Percentiles rank a stretch among this genome's conserved stretches.
phyloP scores from a whole-genome alignment of 148 eudicot species.

The Vaccinium darrowii region DNA sequence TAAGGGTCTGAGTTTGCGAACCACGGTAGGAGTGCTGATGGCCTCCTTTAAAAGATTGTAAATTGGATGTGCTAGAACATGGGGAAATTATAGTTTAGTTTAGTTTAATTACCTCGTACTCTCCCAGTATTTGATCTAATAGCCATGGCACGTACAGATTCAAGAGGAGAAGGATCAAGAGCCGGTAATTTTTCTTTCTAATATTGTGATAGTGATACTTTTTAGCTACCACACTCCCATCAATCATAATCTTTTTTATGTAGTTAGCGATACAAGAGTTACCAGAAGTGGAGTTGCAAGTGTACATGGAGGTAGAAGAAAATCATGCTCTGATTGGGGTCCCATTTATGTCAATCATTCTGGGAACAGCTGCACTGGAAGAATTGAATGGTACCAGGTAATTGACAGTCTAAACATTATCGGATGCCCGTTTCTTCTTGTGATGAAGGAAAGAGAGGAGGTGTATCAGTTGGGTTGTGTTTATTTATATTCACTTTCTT shows the following conservation, averaged over 20 bases:
- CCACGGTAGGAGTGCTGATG: not conserved
- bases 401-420: not conserved
- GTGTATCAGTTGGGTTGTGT: not conserved
- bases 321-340: slow-evolving; percentile 41
- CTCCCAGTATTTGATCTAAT: not conserved
- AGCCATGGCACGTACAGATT: slow-evolving; percentile 42
- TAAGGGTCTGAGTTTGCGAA: not conserved
- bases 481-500: not conserved
- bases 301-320: slow-evolving; percentile 47
- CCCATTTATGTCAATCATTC: slow-evolving; percentile 62
- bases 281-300: slow-evolving; percentile 61
- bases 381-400: slow-evolving; percentile 66
- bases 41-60: not conserved
- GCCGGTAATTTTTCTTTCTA: slow-evolving; percentile 28
- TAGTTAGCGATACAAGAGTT: slow-evolving; percentile 42
- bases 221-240: not conserved
- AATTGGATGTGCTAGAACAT: not conserved
- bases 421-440: not conserved
- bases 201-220: not conserved
- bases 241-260: not conserved
- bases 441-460: not conserved
- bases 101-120: not conserved
- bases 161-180: slow-evolving; percentile 27
- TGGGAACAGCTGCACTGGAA: slow-evolving; percentile 65
- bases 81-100: not conserved